Evolutionary conservation across 257 asterid genomes (phyloP), one percentile per base, ranked within the genome.

Genomic region (Scutellaria galericulata): DNA sequence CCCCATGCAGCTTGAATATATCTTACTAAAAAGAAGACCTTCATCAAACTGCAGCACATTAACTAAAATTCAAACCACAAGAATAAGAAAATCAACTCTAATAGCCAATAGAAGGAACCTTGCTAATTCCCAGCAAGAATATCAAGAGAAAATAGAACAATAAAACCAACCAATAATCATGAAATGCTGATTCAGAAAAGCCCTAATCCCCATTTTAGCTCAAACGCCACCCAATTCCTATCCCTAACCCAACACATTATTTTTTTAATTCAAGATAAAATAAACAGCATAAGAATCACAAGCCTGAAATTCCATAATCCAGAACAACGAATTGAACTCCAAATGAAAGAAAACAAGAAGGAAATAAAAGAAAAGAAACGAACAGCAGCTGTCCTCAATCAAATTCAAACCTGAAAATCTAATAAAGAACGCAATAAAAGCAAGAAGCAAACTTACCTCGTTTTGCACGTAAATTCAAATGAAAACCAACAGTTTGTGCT

Each of bases 191-290:
- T 65, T 22, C 73, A n/a, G 20, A 27, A 76, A 80, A 79, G 71
- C 80, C 86, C 85, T 77, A 82, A 79, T 77, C 77, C 80, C 69
- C 72, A 60, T 65, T 51, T 51, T 31, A 64, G 27, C 79, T 63
- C 70, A 63, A 65, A 46, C 65, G 75, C 64, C 76, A 27, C 35
- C 71, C 78, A 60, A 46, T 65, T 58, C 70, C 64, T 6, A 74
- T 73, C 66, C 76, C 78, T 66, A 80, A 57, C 57, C 71, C 27
- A 70, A 0, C 70, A 50, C 70, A 7, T 24, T 22, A 53, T 58
- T 46, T 68, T n/a, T 46, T 10, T 39, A 50, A 68, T 9, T 39
- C 24, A 70, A 70, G 2, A 55, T 13, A 53, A 24, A 64, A 68
- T 14, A 44, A n/a, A 44, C 64, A 48, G 7, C 7, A 42, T 24